These are phyloP conservation scores for Monosporascus sp. DNA, from an alignment of 2,329 filamentous ascomycete genomes.

Conservation along the genomic window DNA sequence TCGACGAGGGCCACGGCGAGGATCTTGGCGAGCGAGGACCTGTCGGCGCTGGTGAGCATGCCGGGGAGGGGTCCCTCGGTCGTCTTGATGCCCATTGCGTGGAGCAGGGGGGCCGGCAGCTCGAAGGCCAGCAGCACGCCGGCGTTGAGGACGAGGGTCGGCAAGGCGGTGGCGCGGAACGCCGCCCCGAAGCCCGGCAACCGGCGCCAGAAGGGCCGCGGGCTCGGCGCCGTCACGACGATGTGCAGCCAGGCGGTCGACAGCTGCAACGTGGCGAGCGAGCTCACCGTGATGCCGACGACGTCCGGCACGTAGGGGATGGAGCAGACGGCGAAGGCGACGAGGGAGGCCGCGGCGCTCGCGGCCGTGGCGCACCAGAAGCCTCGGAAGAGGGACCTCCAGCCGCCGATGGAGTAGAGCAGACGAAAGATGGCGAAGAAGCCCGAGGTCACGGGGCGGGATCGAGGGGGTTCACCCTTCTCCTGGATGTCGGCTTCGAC, in stretches of 20 bases:
- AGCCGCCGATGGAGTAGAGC: constrained; percentile 57
- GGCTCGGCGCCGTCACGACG: constrained; percentile 63
- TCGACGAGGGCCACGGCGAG: constrained; percentile 36
- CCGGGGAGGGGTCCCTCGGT: constrained; percentile 24
- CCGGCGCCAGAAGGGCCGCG: constrained; percentile 57
- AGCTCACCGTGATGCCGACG: constrained; percentile 48
- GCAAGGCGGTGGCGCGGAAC: constrained; percentile 61
- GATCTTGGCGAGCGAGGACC: constrained; percentile 30
- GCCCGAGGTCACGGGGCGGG: constrained; percentile 38
- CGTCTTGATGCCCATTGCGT: constrained; percentile 37
- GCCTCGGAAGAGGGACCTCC: constrained; percentile 61
- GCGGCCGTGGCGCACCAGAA: constrained; percentile 42
- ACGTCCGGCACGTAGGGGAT: constrained; percentile 30
- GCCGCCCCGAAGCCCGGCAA: constrained; percentile 56
- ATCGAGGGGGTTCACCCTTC: constrained; percentile 16
- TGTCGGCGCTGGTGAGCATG: neutral
- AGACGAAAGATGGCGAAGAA: constrained; percentile 42
- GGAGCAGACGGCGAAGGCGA: constrained; percentile 35
- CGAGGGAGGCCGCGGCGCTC: constrained; percentile 16
- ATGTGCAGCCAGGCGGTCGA: constrained; percentile 75
- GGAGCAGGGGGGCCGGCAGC: constrained; percentile 40
- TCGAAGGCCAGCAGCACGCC: constrained; percentile 42
- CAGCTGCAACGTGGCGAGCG: constrained; percentile 60
- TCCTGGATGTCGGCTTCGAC: constrained; percentile 26
- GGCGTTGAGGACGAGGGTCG: constrained; percentile 57